phyloP scores from a whole-genome alignment of 2,329 filamentous ascomycete genomes.

The Alternaria alternata region DNA sequence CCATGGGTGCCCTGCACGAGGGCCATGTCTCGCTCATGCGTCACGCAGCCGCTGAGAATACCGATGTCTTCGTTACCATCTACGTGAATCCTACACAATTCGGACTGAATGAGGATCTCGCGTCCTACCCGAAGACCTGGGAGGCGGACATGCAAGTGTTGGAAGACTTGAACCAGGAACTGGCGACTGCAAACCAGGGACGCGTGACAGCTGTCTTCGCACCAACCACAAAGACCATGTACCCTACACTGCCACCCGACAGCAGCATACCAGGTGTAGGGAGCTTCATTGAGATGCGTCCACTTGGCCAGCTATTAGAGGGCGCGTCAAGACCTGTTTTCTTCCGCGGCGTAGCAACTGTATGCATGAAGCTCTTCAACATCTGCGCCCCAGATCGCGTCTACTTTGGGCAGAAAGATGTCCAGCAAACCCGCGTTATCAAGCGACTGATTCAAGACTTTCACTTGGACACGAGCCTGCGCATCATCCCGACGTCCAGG shows the following conservation, averaged over 20 bases:
- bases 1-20: slow-evolving; percentile 96
- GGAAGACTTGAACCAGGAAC: slow-evolving; percentile 71
- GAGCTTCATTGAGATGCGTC: slow-evolving; percentile 90
- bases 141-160: slow-evolving; percentile 75
- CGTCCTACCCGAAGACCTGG: slow-evolving; percentile 91
- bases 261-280: slow-evolving; percentile 78
- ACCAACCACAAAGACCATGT: slow-evolving; percentile 83
- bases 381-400: slow-evolving; percentile 79
- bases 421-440: slow-evolving; percentile 94
- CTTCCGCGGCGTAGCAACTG: slow-evolving; percentile 93
- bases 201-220: slow-evolving; percentile 85
- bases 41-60: slow-evolving; percentile 82
- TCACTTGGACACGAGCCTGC: slow-evolving; percentile 76
- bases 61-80: slow-evolving; percentile 87
- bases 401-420: slow-evolving; percentile 97
- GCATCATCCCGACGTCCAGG: slow-evolving; percentile 76
- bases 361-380: slow-evolving; percentile 94
- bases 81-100: slow-evolving; percentile 99
- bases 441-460: slow-evolving; percentile 88
- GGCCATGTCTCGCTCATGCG: slow-evolving; percentile 89
- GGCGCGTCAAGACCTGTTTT: slow-evolving; percentile 89
- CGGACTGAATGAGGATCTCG: slow-evolving; percentile 84
- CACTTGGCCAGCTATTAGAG: slow-evolving; percentile 81
- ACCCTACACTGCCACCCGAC: slow-evolving; percentile 79
- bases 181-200: slow-evolving; percentile 66